Percentiles rank a stretch among this genome's conserved stretches.
Evolutionary conservation across 2,329 filamentous ascomycete genomes (phyloP).

Genomic region (Pseudogymnoascus pannorum): DNA sequence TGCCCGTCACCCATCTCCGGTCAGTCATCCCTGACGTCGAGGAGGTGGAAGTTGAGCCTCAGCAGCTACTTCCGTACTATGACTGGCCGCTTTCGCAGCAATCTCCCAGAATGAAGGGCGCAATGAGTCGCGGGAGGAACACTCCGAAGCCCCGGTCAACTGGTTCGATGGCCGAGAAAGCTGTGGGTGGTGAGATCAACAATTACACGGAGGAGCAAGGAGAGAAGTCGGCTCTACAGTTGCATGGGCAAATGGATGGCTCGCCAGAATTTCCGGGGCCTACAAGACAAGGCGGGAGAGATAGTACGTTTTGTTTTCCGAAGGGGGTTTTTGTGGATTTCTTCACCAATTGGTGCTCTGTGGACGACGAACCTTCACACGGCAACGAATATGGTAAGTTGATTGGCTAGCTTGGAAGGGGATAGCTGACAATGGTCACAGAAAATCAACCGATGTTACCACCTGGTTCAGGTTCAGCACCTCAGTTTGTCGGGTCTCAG

Average conservation of each 20-base stretch:
- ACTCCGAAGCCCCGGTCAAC: not conserved
- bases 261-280: not conserved
- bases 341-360: not conserved
- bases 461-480: not conserved
- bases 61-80: not conserved
- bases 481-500: not conserved
- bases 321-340: not conserved
- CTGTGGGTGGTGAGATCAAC: not conserved
- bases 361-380: not conserved
- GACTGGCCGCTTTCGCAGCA: not conserved
- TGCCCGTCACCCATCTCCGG: not conserved
- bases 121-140: not conserved
- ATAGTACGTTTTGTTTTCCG: not conserved
- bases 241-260: not conserved
- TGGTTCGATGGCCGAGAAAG: not conserved
- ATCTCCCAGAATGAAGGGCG: not conserved
- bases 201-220: not conserved
- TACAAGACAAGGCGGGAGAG: not conserved
- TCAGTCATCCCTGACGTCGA: not conserved
- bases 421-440: not conserved
- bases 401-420: not conserved
- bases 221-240: not conserved
- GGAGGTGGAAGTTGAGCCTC: not conserved
- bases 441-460: not conserved
- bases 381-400: not conserved